A percentile compares a stretch with the other conserved stretches of the same genome.
phyloP scores from a whole-genome alignment of 2,329 filamentous ascomycete species.

The Diplodia intermedia region DNA sequence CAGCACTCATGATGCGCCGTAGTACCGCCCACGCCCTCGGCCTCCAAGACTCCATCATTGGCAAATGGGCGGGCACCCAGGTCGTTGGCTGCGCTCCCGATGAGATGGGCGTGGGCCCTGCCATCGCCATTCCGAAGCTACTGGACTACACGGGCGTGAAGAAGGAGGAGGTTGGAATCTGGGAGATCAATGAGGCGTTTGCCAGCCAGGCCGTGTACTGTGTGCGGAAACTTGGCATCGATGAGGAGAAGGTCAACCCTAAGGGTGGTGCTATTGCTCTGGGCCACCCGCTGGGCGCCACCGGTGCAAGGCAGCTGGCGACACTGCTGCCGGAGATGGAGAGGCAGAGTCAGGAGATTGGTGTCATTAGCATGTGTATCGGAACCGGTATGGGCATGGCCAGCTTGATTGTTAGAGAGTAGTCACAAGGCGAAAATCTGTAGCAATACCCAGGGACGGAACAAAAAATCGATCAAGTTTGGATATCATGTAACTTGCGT shows the following conservation, averaged over 20 bases:
- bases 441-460: neutral
- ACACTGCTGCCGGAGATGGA: slow-evolving; percentile 75
- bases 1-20: slow-evolving; percentile 83
- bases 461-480: neutral
- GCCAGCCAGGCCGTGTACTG: slow-evolving; percentile 72
- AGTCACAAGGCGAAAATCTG: slow-evolving; percentile 31
- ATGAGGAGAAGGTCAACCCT: slow-evolving; percentile 79
- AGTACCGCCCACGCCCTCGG: slow-evolving; percentile 78
- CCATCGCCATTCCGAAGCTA: slow-evolving; percentile 82
- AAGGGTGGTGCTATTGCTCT: slow-evolving; percentile 95
- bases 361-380: slow-evolving; percentile 88
- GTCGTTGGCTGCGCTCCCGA: slow-evolving; percentile 82
- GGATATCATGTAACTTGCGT: slow-evolving; percentile 11
- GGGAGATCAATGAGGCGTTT: slow-evolving; percentile 92
- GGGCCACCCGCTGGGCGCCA: slow-evolving; percentile 89
- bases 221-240: slow-evolving; percentile 72
- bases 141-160: slow-evolving; percentile 71
- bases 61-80: slow-evolving; percentile 79
- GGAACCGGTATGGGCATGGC: slow-evolving; percentile 62
- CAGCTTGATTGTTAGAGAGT: slow-evolving; percentile 59
- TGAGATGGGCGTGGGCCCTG: slow-evolving; percentile 93
- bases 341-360: slow-evolving; percentile 72
- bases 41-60: slow-evolving; percentile 71
- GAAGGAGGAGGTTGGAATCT: slow-evolving; percentile 75
- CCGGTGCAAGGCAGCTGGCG: slow-evolving; percentile 79